phyloP scores from a whole-genome alignment of 2,329 filamentous ascomycete genomes.

The Drechslerella dactyloides region DNA sequence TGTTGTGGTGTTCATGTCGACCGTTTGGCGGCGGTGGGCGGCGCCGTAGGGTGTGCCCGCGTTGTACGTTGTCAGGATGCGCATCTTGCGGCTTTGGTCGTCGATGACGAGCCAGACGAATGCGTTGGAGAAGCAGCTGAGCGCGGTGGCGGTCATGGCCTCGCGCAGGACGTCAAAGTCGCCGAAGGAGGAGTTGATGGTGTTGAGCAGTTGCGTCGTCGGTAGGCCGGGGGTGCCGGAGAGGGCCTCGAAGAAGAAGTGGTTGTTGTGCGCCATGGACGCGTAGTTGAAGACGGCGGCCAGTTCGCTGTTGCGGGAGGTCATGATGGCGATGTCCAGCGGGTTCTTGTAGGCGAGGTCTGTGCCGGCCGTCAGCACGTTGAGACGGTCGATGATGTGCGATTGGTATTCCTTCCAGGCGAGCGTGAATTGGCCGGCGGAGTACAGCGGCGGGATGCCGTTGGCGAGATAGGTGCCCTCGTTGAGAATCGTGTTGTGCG shows the following conservation, averaged over 20 bases:
- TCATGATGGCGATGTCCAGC: slow-evolving; percentile 73
- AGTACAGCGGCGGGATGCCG: slow-evolving; percentile 75
- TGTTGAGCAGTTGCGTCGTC: slow-evolving; percentile 64
- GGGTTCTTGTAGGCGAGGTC: slow-evolving; percentile 68
- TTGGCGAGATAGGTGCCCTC: slow-evolving; percentile 55
- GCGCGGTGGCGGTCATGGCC: slow-evolving; percentile 80
- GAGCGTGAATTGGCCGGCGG: slow-evolving; percentile 71
- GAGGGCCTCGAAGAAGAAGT: slow-evolving; percentile 74
- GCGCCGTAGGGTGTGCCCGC: slow-evolving; percentile 88
- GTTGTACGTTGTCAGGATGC: slow-evolving; percentile 85
- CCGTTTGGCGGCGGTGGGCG: slow-evolving; percentile 72
- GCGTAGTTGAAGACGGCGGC: slow-evolving; percentile 93
- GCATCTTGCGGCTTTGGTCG: slow-evolving; percentile 61
- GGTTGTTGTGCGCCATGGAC: slow-evolving; percentile 92
- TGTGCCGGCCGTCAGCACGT: slow-evolving; percentile 73
- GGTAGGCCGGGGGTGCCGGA: slow-evolving; percentile 62
- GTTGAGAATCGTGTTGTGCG: slow-evolving; percentile 2
- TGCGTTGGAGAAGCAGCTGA: slow-evolving; percentile 93
- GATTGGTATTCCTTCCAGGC: slow-evolving; percentile 85
- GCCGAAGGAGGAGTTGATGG: slow-evolving; percentile 75
- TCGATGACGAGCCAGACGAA: slow-evolving; percentile 91
- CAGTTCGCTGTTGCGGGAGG: slow-evolving; percentile 76
- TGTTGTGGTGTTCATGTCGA: slow-evolving; percentile 72
- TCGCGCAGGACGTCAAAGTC: slow-evolving; percentile 80
- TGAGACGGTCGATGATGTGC: slow-evolving; percentile 76